These are phyloP conservation scores for Lupinus albus DNA, from an alignment of 306 rosid genomes.

Conservation along the genomic window DNA sequence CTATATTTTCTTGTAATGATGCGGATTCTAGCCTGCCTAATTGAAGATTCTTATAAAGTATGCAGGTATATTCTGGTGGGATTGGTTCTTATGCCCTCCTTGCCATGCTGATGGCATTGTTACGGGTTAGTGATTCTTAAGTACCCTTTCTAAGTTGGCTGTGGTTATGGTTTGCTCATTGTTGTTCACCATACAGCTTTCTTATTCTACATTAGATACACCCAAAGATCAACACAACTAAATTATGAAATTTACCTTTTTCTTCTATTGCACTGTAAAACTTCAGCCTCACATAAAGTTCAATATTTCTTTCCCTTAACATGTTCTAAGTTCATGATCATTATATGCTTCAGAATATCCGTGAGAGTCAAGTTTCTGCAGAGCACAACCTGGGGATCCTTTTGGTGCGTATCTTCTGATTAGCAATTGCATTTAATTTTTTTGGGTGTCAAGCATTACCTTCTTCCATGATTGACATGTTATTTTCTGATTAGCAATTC, in stretches of 20 bases:
- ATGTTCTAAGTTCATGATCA: constrained; percentile 30
- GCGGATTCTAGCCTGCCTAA: constrained; percentile 36
- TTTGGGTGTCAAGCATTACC: neutral
- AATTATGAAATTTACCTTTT: constrained; percentile 3
- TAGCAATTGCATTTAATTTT: constrained; percentile 8
- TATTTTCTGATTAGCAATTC: too few species aligned
- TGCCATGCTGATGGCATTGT: constrained; percentile 87
- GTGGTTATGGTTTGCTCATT: constrained; percentile 1
- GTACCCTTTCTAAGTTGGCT: constrained; percentile 22
- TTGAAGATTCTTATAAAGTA: constrained; percentile 44
- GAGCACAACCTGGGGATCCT: constrained; percentile 87
- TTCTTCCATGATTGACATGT: too few species aligned
- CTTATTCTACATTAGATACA: constrained; percentile 18
- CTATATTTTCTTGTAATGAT: constrained; percentile 21
- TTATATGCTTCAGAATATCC: constrained; percentile 59
- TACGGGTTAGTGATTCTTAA: constrained; percentile 67
- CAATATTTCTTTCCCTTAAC: constrained; percentile 18
- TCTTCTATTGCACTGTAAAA: constrained; percentile 3
- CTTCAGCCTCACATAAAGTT: constrained; percentile 27
- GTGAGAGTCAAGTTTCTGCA: constrained; percentile 47
- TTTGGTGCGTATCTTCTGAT: constrained; percentile 63
- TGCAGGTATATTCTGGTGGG: constrained; percentile 97
- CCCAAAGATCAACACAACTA: constrained; percentile 5
- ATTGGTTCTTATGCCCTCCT: constrained; percentile 95
- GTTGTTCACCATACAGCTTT: constrained; percentile 18